Base-by-base conservation (phyloP, 257 asterid species). In the Lavandula angustifolia region DNA sequence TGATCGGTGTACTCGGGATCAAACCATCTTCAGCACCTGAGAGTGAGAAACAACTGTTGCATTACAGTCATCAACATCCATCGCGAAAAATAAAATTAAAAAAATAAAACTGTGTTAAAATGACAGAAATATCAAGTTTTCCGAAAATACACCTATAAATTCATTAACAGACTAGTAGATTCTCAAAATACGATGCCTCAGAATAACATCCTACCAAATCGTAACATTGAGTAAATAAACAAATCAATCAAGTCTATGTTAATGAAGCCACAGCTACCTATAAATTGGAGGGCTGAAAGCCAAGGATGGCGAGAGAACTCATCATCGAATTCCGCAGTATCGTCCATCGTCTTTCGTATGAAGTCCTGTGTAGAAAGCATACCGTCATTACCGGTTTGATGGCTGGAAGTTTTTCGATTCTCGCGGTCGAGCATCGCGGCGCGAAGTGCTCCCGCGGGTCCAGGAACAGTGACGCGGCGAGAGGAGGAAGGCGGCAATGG, bases 401-500 rank as follows among this genome's bases (percentile, higher is more conserved):
- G 16, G 33, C 38, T 62, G 31, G 68, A 61, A 14, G 51, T 29
- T 17, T 40, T 65, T 44, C 7, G 78, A 71, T 27, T 68, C 57
- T 60, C 64, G 12, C 84, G 82, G 60, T 82, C 90, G 16, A 68
- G 72, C 85, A 90, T 82, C 3, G 97, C 97, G 5, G 84, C 64
- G 32, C 84, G 92, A n/a, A 90, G 87, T 38, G 85, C 79, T 11
- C 85, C 96, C 9, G 97, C 97, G 10, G 97, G 97, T 0, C 97
- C 97, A 1, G 97, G 96, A 62, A 90, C 87, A 47, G 78, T 9
- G 64, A 62, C 66, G 63, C 50, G 69, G 43, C 9, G 42, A 37
- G 81, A 47, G 56, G 67, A 7, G 52, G 81, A 71, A 18, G 70
- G 31, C 31, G 56, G 56, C 46, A 64, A 76, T 66, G 33, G 64